phyloP scores from a whole-genome alignment of 164 flowering plant species.

The Hamamelis virginiana region DNA sequence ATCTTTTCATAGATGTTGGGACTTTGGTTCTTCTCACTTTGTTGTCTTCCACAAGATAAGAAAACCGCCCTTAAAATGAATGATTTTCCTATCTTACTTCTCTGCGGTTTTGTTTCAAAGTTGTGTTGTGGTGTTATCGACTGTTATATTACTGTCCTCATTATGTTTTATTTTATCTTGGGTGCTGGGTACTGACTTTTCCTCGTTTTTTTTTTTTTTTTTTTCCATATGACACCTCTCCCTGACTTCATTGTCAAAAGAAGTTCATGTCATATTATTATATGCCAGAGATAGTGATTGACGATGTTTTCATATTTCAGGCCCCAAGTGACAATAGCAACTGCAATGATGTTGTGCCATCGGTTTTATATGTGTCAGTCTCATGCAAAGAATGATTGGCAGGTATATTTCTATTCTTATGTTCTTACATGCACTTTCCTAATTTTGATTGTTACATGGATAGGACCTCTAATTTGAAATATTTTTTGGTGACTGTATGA shows the following conservation, averaged over 20 bases:
- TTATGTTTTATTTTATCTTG: neutral
- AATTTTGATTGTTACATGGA: neutral
- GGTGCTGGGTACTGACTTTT: neutral
- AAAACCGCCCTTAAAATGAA: neutral
- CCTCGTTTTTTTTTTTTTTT: neutral
- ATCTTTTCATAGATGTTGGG: neutral
- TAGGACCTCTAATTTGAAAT: neutral
- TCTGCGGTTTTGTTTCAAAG: neutral
- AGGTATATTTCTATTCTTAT: constrained; percentile 28
- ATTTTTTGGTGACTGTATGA: neutral
- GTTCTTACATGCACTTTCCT: neutral
- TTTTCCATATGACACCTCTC: neutral
- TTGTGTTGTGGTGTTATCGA: neutral
- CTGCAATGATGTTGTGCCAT: constrained; percentile 65
- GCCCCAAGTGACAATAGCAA: constrained; percentile 56
- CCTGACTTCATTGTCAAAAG: neutral
- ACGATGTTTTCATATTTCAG: constrained; percentile 34
- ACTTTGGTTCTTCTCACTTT: neutral
- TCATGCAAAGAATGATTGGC: constrained; percentile 65
- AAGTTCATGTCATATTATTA: neutral
- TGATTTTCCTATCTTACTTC: neutral
- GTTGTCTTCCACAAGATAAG: neutral
- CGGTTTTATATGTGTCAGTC: constrained; percentile 67
- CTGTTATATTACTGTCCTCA: neutral
- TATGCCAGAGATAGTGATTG: neutral